Conservation (phyloP, 768 basidiomycete genomes). For the Kondoa malvinella region DNA sequence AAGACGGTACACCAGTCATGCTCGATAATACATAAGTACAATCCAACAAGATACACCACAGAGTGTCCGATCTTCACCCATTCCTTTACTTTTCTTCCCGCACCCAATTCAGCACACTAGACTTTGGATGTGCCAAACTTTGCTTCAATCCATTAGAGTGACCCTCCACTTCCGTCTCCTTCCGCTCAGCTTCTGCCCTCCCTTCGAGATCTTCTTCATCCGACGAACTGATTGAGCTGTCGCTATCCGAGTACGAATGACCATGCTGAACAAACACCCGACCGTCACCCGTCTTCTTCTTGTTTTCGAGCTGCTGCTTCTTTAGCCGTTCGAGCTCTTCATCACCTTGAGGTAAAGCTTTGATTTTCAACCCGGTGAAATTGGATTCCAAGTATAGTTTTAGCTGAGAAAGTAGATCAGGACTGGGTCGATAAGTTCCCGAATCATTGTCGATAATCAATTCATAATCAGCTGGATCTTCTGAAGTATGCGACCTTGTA, state of each 20-base stretch:
- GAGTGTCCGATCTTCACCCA: no score
- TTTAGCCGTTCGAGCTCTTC: background rate
- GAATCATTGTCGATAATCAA: slow-evolving; percentile 5
- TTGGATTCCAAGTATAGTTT: background rate
- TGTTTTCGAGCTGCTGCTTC: background rate
- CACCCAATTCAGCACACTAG: no score
- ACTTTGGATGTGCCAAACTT: no score
- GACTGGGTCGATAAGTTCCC: slow-evolving; percentile 1
- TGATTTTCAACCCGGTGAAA: background rate
- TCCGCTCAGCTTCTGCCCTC: background rate
- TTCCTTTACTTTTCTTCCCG: no score
- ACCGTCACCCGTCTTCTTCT: background rate
- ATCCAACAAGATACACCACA: no score
- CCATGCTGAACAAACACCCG: background rate
- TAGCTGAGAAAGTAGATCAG: background rate
- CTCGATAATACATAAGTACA: no score
- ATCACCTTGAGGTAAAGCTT: no score
- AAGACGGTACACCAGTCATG: no score
- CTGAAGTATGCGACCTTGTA: background rate
- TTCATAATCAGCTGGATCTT: background rate
- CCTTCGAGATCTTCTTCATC: background rate
- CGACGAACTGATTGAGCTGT: background rate
- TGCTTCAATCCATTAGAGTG: no score
- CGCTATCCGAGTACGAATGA: background rate
- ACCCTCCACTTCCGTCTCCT: background rate